Percentiles rank a stretch among this genome's conserved stretches.
Evolutionary conservation across 208 protist genomes (phyloP).

Genomic region (Porcisia hertigi): DNA sequence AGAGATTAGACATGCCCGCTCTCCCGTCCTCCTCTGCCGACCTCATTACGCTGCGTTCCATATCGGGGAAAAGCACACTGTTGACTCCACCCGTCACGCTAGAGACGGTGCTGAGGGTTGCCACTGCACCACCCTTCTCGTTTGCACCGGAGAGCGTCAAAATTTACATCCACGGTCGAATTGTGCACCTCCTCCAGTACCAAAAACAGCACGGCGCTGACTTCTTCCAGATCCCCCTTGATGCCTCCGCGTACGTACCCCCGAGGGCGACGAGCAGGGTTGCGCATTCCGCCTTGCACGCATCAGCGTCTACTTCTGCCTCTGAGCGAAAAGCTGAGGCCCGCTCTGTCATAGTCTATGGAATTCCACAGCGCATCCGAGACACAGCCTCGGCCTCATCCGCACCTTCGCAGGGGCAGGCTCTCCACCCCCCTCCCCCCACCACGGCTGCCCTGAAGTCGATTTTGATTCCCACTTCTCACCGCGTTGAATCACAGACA

Average conservation of each 20-base stretch:
- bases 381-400: neutral
- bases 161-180: conserved; percentile 20
- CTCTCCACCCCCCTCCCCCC: neutral
- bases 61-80: conserved; percentile 39
- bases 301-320: neutral
- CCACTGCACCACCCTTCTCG: conserved; percentile 35
- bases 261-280: neutral
- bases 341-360: conserved; percentile 27
- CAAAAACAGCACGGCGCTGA: conserved; percentile 9
- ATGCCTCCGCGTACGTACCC: conserved; percentile 19
- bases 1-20: neutral
- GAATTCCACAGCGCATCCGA: conserved; percentile 18
- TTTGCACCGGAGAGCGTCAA: conserved; percentile 41
- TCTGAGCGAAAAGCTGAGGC: neutral
- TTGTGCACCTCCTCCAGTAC: conserved; percentile 19
- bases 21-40: neutral
- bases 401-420: neutral
- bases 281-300: neutral
- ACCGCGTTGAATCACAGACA: neutral
- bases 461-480: neutral
- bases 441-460: neutral
- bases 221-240: conserved; percentile 1
- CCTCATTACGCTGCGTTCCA: conserved; percentile 39
- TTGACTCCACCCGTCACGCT: conserved; percentile 48
- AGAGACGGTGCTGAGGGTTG: conserved; percentile 34